Percentiles rank a stretch among this genome's conserved stretches.
phyloP scores from a whole-genome alignment of 805 yeast species.

The Lipomyces kockii region DNA sequence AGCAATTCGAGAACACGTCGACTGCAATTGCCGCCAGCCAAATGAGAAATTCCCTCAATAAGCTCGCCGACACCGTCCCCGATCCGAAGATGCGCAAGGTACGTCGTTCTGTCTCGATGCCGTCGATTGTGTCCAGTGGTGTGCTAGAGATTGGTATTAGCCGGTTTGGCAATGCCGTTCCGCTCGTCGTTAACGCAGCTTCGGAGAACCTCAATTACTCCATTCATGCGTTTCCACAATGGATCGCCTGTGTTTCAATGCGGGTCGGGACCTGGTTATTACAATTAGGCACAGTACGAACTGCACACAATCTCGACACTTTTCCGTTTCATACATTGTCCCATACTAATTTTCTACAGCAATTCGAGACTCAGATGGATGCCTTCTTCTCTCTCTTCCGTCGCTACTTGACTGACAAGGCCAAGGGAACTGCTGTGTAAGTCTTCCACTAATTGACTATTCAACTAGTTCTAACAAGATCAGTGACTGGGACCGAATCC shows the following conservation, averaged over 20 bases:
- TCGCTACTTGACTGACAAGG: slow-evolving; percentile 88
- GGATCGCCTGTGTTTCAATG: background rate
- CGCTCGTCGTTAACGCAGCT: background rate
- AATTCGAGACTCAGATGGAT: slow-evolving; percentile 91
- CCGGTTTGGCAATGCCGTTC: background rate
- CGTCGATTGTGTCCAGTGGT: background rate
- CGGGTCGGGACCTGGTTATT: background rate
- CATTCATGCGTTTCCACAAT: background rate
- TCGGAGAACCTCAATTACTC: background rate
- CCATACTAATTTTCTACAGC: slow-evolving; percentile 45
- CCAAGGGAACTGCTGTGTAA: slow-evolving; percentile 71
- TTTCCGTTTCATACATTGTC: slow-evolving; percentile 31
- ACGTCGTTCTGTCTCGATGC: background rate
- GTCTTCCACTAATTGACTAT: slow-evolving; percentile 1
- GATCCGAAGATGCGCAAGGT: slow-evolving; percentile 48
- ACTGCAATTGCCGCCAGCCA: slow-evolving; percentile 95
- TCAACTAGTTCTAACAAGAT: background rate
- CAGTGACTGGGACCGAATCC: slow-evolving; percentile 89
- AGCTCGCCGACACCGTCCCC: slow-evolving; percentile 78
- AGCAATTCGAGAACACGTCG: slow-evolving; percentile 81
- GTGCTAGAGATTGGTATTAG: background rate
- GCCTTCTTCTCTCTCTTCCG: slow-evolving; percentile 90
- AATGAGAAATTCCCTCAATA: slow-evolving; percentile 95
- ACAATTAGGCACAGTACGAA: background rate
- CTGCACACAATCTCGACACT: background rate